These are phyloP conservation scores for Mucor saturninus DNA, from an alignment of 371 early-diverging fungal genomes.

Conservation along the genomic window DNA sequence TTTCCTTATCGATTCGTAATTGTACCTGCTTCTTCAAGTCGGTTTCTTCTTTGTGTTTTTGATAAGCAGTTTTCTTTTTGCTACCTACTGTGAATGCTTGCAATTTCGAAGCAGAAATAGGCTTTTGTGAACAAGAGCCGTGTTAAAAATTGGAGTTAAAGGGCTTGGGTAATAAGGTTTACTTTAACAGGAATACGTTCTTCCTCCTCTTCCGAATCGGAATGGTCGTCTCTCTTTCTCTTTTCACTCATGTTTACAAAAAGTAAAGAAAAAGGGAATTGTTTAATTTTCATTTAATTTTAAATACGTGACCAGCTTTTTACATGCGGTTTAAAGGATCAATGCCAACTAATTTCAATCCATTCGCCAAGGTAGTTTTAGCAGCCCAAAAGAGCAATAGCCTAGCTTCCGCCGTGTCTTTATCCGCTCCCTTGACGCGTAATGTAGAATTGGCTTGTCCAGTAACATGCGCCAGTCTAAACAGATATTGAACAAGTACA, in stretches of 20 bases:
- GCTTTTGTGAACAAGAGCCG: conserved; percentile 26
- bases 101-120: conserved; percentile 65
- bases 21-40: conserved; percentile 74
- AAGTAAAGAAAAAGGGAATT: no score
- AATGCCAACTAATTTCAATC: conserved; percentile 77
- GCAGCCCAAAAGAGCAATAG: conserved; percentile 79
- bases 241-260: conserved; percentile 26
- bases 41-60: conserved; percentile 77
- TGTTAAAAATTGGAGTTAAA: background rate
- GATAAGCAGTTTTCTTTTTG: conserved; percentile 74
- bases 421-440: conserved; percentile 71
- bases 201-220: conserved; percentile 6
- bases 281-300: no score
- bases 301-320: background rate
- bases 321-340: conserved; percentile 87
- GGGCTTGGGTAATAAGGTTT: background rate
- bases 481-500: conserved; percentile 84
- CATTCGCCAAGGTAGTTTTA: conserved; percentile 80
- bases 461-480: conserved; percentile 80
- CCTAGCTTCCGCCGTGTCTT: conserved; percentile 78
- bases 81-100: conserved; percentile 73
- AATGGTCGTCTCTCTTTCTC: conserved; percentile 24
- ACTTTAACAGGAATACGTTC: conserved; percentile 16
- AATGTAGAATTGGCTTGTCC: conserved; percentile 75
- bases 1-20: background rate